Evolutionary conservation across 2,329 filamentous ascomycete genomes (phyloP), one percentile per base, ranked within the genome.

Genomic region (Aschersonia sp.): DNA sequence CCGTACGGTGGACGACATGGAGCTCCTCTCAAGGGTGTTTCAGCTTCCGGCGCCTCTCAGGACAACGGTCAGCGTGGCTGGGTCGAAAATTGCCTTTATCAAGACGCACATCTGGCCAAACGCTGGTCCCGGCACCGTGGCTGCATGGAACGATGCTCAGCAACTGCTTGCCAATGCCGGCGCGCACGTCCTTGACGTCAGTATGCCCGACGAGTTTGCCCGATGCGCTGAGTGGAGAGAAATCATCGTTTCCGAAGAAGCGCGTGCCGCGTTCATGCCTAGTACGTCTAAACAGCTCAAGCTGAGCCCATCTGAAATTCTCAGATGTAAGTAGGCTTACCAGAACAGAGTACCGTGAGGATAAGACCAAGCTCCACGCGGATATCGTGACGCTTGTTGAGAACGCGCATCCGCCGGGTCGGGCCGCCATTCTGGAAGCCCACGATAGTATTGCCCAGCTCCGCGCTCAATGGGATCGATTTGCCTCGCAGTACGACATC

Each of bases 1-100:
- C 0, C 71, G 80, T 0, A 70, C 66, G 5, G 65, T 80, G 0
- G 70, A 70, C 1, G 81, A 85, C 49, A 57, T 85, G 0, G 62
- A 77, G 35, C 58, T 82, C 0, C 57, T 85, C 0, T 66, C 72
- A 1, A 69, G 73, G 6, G 63, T 73, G 0, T 80, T 83, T 48
- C 63, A 62, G 1, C 55, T 85, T 0, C 78, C 82, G 49, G 42
- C 43, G 12, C 35, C 35, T 2, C 35, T 37, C 35, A 37, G 35
- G 35, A 9, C 35, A 37, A 12, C 8, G 35, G 2, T 37, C 35
- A 63, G 66, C 5, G 56, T 82, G 3, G 57, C 60, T 1, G 72
- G 71, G 0, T 65, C 72, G 1, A 75, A 64, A 29, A 72, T 84
- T 46, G 79, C 72, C 1, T 53, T 83, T 0, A 57, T 68, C 1